phyloP scores from a whole-genome alignment of 306 rosid species.

The Comarum palustre region DNA sequence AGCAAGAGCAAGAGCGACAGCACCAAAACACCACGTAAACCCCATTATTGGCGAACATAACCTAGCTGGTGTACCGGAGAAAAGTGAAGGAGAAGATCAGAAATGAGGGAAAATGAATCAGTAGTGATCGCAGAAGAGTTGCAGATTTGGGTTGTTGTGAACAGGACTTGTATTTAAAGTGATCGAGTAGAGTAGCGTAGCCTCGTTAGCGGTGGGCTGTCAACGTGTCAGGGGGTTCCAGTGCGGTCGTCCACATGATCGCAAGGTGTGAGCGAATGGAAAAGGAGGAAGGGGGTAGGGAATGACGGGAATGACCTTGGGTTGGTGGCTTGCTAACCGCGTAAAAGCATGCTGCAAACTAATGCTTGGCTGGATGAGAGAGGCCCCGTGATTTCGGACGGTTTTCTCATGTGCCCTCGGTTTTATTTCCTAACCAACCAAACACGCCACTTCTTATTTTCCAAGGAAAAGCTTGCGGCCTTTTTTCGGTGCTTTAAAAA shows the following conservation, averaged over 20 bases:
- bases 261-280: not conserved
- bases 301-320: conserved; percentile 2
- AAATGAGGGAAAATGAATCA: not conserved
- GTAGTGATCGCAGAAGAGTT: not conserved
- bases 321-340: conserved; percentile 24
- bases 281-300: not conserved
- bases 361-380: conserved; percentile 30
- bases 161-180: not conserved
- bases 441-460: conserved; percentile 14
- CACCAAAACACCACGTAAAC: conserved; percentile 22
- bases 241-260: not conserved
- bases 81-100: not conserved
- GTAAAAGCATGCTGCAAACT: conserved; percentile 14
- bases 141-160: not conserved
- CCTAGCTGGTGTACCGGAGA: not conserved
- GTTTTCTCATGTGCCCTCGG: conserved; percentile 30
- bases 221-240: not conserved
- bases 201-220: not conserved
- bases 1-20: conserved; percentile 22
- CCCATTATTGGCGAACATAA: not conserved
- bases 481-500: not conserved
- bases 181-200: not conserved
- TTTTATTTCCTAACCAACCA: conserved; percentile 17
- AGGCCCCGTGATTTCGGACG: conserved; percentile 59
- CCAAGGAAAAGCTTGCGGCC: not conserved